These are phyloP conservation scores for Lepidium africanum DNA, from an alignment of 345 rosid genomes.

Conservation along the genomic window DNA sequence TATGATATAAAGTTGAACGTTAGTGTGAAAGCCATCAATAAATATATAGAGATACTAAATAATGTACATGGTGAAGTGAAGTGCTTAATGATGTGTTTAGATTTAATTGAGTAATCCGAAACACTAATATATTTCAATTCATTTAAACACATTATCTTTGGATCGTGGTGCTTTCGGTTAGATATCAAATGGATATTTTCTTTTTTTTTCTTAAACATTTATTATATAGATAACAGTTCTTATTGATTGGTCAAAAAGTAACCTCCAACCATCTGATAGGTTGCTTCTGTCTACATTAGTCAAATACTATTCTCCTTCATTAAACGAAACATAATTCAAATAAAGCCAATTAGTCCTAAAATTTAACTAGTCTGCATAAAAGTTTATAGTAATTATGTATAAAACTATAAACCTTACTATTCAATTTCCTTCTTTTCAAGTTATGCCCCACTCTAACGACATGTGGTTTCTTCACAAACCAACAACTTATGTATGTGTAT, in stretches of 20 bases:
- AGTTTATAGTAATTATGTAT: background rate
- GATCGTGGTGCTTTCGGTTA: conserved; percentile 9
- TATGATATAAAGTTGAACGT: background rate
- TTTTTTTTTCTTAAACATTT: background rate
- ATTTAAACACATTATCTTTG: conserved; percentile 6
- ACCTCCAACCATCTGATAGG: background rate
- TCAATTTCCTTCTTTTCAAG: background rate
- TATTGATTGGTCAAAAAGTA: background rate
- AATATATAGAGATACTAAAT: background rate
- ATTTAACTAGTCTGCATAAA: background rate
- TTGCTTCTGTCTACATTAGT: background rate
- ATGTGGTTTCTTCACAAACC: background rate
- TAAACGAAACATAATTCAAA: background rate
- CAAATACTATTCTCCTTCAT: background rate
- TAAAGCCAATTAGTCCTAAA: background rate
- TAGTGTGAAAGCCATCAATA: conserved; percentile 5
- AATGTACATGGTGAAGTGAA: background rate
- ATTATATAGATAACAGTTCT: background rate
- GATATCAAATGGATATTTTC: background rate
- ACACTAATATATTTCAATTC: background rate
- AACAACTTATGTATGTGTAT: conserved; percentile 4
- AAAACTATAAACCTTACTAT: background rate
- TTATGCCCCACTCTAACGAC: background rate
- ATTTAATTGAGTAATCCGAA: background rate
- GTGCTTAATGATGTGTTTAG: background rate